Evolutionary conservation across 176 grass and related monocot genomes (phyloP).

Genomic region (Oryza longistaminata): DNA sequence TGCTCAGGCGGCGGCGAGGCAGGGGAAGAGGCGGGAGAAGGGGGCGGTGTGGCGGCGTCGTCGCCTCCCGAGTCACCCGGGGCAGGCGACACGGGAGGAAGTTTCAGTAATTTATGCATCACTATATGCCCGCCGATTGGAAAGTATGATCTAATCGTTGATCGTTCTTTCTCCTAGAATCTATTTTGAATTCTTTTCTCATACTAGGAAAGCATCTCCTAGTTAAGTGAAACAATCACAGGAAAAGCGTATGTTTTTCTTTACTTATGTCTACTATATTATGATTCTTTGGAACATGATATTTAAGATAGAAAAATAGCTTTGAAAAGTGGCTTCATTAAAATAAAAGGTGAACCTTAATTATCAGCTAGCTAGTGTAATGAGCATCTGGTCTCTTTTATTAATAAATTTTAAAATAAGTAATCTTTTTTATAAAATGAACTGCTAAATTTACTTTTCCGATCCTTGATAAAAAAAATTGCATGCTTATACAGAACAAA

Average conservation of each 20-base stretch:
- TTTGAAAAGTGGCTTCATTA: no score
- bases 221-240: not conserved
- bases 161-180: not conserved
- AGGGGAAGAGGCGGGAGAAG: no score
- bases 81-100: no score
- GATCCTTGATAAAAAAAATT: not conserved
- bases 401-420: not conserved
- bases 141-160: not conserved
- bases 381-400: not conserved
- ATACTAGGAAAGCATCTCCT: not conserved
- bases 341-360: no score
- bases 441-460: not conserved
- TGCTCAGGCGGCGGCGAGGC: no score
- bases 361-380: no score
- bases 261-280: not conserved
- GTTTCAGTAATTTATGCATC: no score
- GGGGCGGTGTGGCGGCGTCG: no score
- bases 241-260: not conserved
- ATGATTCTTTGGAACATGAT: not conserved
- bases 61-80: no score
- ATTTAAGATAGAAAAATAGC: not conserved
- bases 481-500: not conserved
- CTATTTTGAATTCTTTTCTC: not conserved
- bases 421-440: not conserved
- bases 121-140: no score